Conservation (phyloP, 139 green algal genomes). For the Coelastrella sp. region DNA sequence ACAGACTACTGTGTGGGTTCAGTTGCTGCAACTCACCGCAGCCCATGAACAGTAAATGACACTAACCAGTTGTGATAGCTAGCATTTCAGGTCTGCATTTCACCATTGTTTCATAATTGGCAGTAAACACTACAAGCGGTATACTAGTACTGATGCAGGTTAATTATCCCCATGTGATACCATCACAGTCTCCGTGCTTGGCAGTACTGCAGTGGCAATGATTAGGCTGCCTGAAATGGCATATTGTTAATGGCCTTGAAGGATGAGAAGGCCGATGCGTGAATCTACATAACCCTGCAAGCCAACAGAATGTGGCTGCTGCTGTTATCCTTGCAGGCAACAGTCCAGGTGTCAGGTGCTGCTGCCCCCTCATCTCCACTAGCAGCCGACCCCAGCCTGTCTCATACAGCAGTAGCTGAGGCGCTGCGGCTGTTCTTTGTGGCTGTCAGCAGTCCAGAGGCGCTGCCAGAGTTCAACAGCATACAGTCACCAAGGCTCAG, state of each 20-base stretch:
- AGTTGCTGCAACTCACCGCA: not conserved
- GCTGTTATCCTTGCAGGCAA: constrained; percentile 8
- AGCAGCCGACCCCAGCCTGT: constrained; percentile 70
- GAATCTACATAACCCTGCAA: no score
- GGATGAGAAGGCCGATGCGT: no score
- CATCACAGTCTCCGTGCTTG: not conserved
- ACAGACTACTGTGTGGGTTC: not conserved
- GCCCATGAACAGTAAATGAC: no score
- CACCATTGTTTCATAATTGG: not conserved
- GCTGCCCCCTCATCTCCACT: not conserved
- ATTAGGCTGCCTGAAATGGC: no score
- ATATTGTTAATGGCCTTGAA: no score
- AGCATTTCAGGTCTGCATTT: not conserved
- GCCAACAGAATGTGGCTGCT: not conserved
- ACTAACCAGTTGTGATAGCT: no score
- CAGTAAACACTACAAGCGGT: no score
- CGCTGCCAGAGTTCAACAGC: constrained; percentile 78
- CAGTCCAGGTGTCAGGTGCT: not conserved
- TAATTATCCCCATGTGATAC: no score
- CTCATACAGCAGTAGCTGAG: constrained; percentile 60
- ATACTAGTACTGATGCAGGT: no score
- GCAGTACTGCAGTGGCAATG: not conserved
- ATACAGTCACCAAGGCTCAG: constrained; percentile 75
- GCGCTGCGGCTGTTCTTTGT: constrained; percentile 79
- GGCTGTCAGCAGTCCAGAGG: constrained; percentile 74